These are phyloP conservation scores for Apiospora marii DNA, from an alignment of 2,329 filamentous ascomycete species.

Conservation along the genomic window DNA sequence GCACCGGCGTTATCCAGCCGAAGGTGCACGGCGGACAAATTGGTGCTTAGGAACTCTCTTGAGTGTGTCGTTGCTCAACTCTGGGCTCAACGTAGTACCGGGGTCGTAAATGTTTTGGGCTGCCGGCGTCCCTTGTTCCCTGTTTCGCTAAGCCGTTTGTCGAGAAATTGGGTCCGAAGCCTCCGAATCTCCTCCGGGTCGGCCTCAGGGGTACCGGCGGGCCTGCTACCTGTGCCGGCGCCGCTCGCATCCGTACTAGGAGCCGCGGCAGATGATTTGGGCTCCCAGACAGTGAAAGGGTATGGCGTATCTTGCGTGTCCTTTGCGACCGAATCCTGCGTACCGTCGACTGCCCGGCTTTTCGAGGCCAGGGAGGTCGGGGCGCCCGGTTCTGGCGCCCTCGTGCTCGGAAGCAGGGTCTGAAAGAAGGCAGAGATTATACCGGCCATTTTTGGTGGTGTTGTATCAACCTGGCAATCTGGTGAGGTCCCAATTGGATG, in stretches of 20 bases:
- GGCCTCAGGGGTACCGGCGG: neutral
- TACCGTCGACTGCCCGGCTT: neutral
- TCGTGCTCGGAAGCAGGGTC: conserved; percentile 8
- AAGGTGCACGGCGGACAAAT: neutral
- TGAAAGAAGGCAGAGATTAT: conserved; percentile 12
- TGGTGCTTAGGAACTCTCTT: neutral
- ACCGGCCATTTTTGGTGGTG: neutral
- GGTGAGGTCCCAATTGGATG: neutral
- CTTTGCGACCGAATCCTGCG: neutral
- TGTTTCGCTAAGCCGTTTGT: neutral
- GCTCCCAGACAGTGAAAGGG: neutral
- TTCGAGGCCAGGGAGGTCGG: neutral
- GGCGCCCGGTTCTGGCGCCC: neutral
- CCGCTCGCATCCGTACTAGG: neutral
- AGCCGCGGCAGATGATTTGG: neutral
- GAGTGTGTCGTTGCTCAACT: neutral
- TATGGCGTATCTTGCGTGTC: neutral
- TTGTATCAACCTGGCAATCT: neutral
- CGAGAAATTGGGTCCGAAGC: neutral
- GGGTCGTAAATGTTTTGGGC: neutral
- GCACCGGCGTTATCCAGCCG: neutral
- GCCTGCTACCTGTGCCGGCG: neutral
- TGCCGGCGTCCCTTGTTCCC: neutral
- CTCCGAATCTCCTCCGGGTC: neutral
- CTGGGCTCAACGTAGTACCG: neutral